Evolutionary conservation across 768 basidiomycete species (phyloP).

Genomic region (Chalciporus chontae): DNA sequence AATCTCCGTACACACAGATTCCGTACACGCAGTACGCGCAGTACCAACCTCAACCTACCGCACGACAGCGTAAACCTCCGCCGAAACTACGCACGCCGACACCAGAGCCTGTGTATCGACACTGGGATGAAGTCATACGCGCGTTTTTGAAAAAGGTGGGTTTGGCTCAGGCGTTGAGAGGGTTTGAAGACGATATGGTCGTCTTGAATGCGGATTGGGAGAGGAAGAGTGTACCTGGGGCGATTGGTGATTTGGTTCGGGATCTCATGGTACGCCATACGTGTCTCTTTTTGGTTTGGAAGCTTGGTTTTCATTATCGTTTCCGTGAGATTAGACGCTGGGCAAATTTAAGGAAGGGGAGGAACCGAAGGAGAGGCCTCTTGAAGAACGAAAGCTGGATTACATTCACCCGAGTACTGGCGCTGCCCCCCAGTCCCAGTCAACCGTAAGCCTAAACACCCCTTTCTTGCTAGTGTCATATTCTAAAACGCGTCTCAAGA

Average conservation of each 20-base stretch:
- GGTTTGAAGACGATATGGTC: conserved; percentile 68
- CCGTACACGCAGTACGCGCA: conserved; percentile 34
- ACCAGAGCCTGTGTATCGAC: conserved; percentile 45
- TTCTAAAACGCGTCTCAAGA: conserved; percentile 35
- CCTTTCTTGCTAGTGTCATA: neutral
- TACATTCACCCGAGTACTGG: conserved; percentile 52
- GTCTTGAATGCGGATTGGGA: conserved; percentile 70
- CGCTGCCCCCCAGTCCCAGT: conserved; percentile 47
- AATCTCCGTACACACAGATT: conserved; percentile 32
- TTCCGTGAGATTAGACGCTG: conserved; percentile 20
- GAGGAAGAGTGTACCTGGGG: conserved; percentile 49
- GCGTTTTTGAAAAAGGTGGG: conserved; percentile 54
- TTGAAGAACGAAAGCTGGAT: conserved; percentile 70
- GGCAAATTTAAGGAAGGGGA: conserved; percentile 30
- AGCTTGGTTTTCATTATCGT: neutral
- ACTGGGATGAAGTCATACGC: conserved; percentile 61
- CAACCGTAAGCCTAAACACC: conserved; percentile 46
- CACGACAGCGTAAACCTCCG: conserved; percentile 30
- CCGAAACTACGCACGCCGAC: conserved; percentile 30
- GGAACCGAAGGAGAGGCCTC: conserved; percentile 28
- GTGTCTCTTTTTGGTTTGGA: neutral
- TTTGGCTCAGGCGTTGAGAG: conserved; percentile 54
- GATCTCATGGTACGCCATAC: conserved; percentile 46
- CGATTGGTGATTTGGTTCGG: conserved; percentile 48
- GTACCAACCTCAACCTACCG: conserved; percentile 24